Percentiles rank a stretch among this genome's conserved stretches.
Evolutionary conservation across 2,329 filamentous ascomycete species (phyloP).

Genomic region (Colletotrichum sp.): DNA sequence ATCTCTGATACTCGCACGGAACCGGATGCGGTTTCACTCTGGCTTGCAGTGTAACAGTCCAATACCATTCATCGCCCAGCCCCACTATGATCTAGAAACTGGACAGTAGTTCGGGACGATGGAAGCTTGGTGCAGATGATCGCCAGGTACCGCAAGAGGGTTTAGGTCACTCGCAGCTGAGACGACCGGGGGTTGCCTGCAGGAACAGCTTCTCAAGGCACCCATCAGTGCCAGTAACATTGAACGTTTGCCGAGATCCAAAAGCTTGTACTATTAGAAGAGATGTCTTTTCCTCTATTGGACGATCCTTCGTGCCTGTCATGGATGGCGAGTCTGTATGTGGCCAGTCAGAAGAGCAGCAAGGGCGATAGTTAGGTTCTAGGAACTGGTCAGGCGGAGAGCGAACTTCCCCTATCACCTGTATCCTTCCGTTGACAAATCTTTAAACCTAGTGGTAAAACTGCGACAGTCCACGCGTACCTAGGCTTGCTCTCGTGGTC

Average conservation of each 20-base stretch:
- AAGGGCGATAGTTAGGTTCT: background rate
- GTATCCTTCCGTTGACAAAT: background rate
- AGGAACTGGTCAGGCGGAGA: background rate
- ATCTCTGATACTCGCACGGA: conserved; percentile 14
- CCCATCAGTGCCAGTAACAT: background rate
- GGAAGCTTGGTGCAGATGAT: background rate
- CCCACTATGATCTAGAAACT: background rate
- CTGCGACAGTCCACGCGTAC: background rate
- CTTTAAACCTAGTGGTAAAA: background rate
- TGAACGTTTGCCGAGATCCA: background rate
- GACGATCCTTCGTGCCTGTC: background rate
- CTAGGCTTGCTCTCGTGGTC: background rate
- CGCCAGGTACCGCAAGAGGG: background rate
- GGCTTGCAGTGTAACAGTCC: background rate
- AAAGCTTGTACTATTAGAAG: background rate
- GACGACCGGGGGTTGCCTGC: background rate
- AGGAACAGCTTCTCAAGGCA: background rate
- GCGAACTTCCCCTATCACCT: background rate
- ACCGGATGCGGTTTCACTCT: conserved; percentile 7
- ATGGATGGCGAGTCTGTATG: background rate
- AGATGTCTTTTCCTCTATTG: background rate
- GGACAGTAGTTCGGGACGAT: background rate
- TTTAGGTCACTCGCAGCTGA: background rate
- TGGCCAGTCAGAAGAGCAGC: background rate
- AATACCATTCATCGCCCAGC: background rate